Evolutionary conservation across 148 eudicot species (phyloP).

Genomic region (Camellia granthamiana): DNA sequence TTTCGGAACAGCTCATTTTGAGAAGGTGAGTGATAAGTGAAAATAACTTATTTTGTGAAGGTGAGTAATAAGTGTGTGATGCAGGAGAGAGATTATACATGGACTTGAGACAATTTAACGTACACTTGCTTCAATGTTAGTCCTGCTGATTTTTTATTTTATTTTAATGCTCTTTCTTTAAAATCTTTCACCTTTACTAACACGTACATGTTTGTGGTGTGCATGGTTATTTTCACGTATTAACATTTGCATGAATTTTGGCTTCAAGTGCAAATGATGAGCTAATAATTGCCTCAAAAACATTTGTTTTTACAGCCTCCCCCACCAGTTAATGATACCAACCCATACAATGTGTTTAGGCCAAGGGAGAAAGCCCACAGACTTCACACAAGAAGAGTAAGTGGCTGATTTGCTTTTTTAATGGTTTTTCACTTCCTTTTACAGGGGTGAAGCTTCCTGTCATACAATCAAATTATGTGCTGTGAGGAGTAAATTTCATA

Average conservation of each 20-base stretch:
- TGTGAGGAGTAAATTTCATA: neutral
- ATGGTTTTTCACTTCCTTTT: neutral
- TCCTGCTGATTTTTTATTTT: neutral
- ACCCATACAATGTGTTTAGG: slow-evolving; percentile 95
- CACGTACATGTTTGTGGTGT: neutral
- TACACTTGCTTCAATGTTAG: neutral
- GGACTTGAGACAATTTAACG: neutral
- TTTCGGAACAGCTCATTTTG: too few species aligned
- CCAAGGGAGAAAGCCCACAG: slow-evolving; percentile 97
- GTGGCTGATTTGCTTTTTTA: slow-evolving; percentile 22
- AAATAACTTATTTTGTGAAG: neutral
- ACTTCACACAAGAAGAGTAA: slow-evolving; percentile 94
- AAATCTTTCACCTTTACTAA: neutral
- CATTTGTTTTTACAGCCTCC: slow-evolving; percentile 67
- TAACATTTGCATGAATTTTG: neutral
- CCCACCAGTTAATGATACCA: slow-evolving; percentile 95
- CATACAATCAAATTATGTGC: neutral
- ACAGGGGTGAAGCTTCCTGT: neutral
- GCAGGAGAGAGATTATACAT: neutral
- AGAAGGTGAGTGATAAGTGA: neutral
- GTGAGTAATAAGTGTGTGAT: slow-evolving; percentile 2
- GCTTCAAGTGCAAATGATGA: slow-evolving; percentile 5
- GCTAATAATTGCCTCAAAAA: slow-evolving; percentile 11
- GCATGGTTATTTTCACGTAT: neutral
- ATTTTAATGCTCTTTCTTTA: slow-evolving; percentile 4